Base-by-base conservation (phyloP, 2,329 filamentous ascomycete genomes). In the Plenodomus tracheiphilus region DNA sequence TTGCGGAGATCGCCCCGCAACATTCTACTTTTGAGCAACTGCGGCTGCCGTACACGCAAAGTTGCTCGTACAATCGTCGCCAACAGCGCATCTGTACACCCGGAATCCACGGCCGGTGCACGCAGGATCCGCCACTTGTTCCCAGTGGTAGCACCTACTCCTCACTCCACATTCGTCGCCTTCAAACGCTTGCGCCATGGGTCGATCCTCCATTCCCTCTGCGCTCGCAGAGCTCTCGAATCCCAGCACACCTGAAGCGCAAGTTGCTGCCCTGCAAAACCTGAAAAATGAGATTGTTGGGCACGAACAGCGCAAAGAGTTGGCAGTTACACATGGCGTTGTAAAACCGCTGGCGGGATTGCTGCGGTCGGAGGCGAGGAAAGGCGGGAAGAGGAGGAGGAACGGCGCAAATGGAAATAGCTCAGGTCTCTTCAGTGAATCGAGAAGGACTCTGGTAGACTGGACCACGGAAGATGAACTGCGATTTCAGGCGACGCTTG, bases 241-340 rank as follows among this genome's bases (percentile, higher is more conserved):
- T 37, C 70, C 73, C n/a, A 67, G 61, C 28, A 63, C 64, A 10
- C 61, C 65, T 30, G 64, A 71, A 41, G 67, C 71, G n/a, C 75
- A 77, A 52, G 65, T 77, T 35, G 75, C 79, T 20, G 82, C 85
- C 41, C 79, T 97, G 38, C 84, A 86, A 57, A 78, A 80, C 36
- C 77, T 99, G 22, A 97, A 96, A 77, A 94, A 96, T 72, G 88
- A 94, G 55, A 82, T 96, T 40, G 85, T 96, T 51, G 94, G 94
- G 19, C 91, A 97, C 72, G 81, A 88, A 28, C 86, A 93, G 71
- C 86, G 87, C 70, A 99, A 99, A 74, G 87, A 93, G 73, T 74
- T 84, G 47, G 92, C 87, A 78, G 80, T 97, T 35, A 79, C 78
- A 49, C 76, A 83, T 46, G 92, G 92, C 16, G 78, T 89, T 21